These are phyloP conservation scores for Colletotrichum salicis DNA, from an alignment of 2,329 filamentous ascomycete species.

Conservation along the genomic window DNA sequence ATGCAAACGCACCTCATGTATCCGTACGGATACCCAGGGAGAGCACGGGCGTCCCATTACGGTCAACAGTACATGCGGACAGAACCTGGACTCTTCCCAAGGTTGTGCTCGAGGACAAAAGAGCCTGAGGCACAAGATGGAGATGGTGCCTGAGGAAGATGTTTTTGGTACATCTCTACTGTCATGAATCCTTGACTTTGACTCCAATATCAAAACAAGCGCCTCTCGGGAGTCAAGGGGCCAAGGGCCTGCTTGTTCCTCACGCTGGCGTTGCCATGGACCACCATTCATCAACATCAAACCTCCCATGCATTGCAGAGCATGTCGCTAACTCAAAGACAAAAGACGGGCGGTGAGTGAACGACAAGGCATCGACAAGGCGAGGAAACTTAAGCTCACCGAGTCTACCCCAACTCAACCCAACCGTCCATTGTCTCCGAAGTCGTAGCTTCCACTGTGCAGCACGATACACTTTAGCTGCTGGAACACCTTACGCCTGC, in stretches of 20 bases:
- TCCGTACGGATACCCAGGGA: background rate
- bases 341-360: background rate
- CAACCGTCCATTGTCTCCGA: background rate
- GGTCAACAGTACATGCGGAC: background rate
- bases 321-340: background rate
- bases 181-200: slow-evolving; percentile 3
- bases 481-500: slow-evolving; percentile 25
- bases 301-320: background rate
- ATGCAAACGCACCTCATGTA: background rate
- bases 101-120: background rate
- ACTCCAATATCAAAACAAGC: background rate
- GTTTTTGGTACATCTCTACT: background rate
- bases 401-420: background rate
- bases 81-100: background rate
- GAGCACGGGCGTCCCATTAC: background rate
- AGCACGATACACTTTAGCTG: slow-evolving; percentile 17
- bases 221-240: background rate
- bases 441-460: slow-evolving; percentile 1
- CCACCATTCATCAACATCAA: slow-evolving; percentile 15
- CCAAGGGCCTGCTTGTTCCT: background rate
- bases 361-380: background rate
- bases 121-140: background rate
- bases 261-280: slow-evolving; percentile 1
- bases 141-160: background rate
- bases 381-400: background rate